Evolutionary conservation across 1,139 yeast genomes (phyloP), one percentile per base, ranked within the genome.

Genomic region (Oligophagozyma castellii): DNA sequence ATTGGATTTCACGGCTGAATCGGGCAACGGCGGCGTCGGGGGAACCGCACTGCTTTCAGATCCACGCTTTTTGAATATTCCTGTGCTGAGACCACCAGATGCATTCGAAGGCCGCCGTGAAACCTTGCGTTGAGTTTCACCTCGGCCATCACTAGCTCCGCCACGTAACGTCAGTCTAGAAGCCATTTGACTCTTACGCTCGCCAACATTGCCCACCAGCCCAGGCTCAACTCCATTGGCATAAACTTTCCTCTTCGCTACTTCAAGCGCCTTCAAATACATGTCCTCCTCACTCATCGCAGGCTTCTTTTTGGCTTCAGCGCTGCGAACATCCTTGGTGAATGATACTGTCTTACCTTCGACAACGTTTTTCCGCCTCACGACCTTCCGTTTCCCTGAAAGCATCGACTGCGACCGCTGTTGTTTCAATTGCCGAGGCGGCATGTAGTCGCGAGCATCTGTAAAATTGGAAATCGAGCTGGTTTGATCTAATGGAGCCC

Each of bases 171-270:
- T 34, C 45, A 43, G 39, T 26, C 47, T 33, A 13, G 36, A 26
- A 1, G 43, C 39, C 46, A 44, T 43, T 6, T 26, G 33, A 24
- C 46, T 42, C 29, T 31, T 27, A 14, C n/a, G 21, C 2, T 14
- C 15, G 14, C 13, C 12, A 3, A 26, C 10, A 7, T 22, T 23
- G 5, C 15, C 5, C 2, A 12, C 6, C n/a, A 13, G 18, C 11
- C 16, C 24, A 10, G 15, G 19, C 4, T 19, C 16, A 19, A 19
- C 23, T 14, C 14, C 13, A 2, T 18, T 15, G n/a, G 26, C 16
- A 29, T 44, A 50, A 6, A 51, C 57, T 28, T 49, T 53, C 21
- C 36, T 42, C 22, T 38, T 39, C 2, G 58, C 58, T 11, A 48
- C 43, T 29, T 46, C 49, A 22, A 46, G 30, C 2, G 58, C 58